phyloP scores from a whole-genome alignment of 192 early-diverging fungal genomes.

The Funneliformis mosseae region DNA sequence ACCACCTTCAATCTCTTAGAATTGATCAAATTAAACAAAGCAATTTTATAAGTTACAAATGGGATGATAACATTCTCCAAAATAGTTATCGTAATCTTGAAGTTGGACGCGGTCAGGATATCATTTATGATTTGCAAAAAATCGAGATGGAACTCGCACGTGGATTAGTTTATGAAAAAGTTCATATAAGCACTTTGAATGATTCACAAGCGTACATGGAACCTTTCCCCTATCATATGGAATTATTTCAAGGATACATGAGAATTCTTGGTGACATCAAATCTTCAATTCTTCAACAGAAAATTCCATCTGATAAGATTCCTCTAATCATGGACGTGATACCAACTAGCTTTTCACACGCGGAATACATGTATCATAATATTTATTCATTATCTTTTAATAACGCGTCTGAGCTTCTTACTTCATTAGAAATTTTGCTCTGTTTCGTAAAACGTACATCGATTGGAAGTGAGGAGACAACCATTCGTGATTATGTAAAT shows the following conservation, averaged over 20 bases:
- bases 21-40: not conserved
- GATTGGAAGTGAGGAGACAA: not conserved
- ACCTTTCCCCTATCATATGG: constrained; percentile 33
- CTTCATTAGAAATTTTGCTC: constrained; percentile 32
- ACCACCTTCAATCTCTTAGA: not conserved
- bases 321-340: not conserved
- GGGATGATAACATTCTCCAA: constrained; percentile 20
- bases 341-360: not conserved
- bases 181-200: constrained; percentile 9
- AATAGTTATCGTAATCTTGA: constrained; percentile 22
- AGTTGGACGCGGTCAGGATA: constrained; percentile 26
- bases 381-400: not conserved
- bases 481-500: constrained; percentile 20
- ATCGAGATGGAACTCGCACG: constrained; percentile 29
- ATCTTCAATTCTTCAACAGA: constrained; percentile 14
- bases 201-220: constrained; percentile 16
- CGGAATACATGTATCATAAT: not conserved
- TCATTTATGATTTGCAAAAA: constrained; percentile 31
- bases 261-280: constrained; percentile 29
- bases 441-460: constrained; percentile 33
- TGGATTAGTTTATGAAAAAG: constrained; percentile 27
- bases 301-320: constrained; percentile 6
- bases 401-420: constrained; percentile 13
- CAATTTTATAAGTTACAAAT: constrained; percentile 8
- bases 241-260: constrained; percentile 26